These are phyloP conservation scores for Aspergillus diversus DNA, from an alignment of 495 filamentous ascomycete species.

Conservation along the genomic window DNA sequence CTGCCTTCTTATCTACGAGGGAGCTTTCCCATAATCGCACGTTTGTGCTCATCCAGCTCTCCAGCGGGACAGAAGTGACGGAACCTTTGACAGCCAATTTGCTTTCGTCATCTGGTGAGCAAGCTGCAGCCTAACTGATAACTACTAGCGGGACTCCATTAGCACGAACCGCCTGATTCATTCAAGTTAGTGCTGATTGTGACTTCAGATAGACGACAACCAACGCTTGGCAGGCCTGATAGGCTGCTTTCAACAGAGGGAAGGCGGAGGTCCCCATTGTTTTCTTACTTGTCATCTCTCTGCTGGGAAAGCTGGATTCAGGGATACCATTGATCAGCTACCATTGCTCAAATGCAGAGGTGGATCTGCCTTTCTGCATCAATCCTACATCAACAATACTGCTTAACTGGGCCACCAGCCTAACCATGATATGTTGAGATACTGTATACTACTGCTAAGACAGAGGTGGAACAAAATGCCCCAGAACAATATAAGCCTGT, in stretches of 20 bases:
- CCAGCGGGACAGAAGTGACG: no score
- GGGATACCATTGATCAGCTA: neutral
- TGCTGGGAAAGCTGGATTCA: no score
- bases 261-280: no score
- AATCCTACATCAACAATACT: neutral
- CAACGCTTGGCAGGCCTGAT: slow-evolving; percentile 1
- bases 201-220: slow-evolving; percentile 8
- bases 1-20: neutral
- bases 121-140: slow-evolving; percentile 16
- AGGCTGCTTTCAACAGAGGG: neutral
- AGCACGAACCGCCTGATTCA: neutral
- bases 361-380: neutral
- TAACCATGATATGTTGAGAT: no score
- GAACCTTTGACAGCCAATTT: no score
- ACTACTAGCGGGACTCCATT: neutral
- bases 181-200: slow-evolving; percentile 5
- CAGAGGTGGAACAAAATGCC: neutral
- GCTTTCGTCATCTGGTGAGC: slow-evolving; percentile 1
- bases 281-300: no score
- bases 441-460: neutral
- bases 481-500: neutral
- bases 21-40: no score
- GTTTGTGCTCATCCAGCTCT: no score
- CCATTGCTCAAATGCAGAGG: neutral
- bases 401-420: neutral